phyloP scores from a whole-genome alignment of 805 yeast genomes.

The Barnettozyma sp. region DNA sequence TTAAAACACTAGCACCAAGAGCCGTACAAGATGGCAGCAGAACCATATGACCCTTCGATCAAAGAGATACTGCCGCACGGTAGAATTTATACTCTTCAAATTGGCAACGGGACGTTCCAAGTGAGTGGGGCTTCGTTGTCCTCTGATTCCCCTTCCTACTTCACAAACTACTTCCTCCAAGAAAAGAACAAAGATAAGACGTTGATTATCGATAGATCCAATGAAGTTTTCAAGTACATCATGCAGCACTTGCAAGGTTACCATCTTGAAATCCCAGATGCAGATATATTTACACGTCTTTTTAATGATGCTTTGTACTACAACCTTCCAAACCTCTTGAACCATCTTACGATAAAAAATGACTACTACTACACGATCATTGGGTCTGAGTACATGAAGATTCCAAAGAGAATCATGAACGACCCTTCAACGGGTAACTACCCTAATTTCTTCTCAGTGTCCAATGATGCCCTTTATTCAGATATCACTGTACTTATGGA shows the following conservation, averaged over 20 bases:
- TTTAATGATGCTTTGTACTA: constrained; percentile 70
- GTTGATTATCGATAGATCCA: constrained; percentile 68
- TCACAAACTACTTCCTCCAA: constrained; percentile 58
- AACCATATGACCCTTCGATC: constrained; percentile 33
- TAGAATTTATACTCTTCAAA: constrained; percentile 59
- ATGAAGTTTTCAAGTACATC: constrained; percentile 59
- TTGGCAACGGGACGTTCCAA: constrained; percentile 57
- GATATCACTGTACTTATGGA: constrained; percentile 40
- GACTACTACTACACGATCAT: constrained; percentile 48
- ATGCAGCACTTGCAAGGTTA: constrained; percentile 79
- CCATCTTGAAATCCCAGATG: constrained; percentile 51
- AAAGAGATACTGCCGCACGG: constrained; percentile 59
- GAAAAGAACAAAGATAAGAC: constrained; percentile 32
- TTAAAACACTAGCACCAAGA: not conserved
- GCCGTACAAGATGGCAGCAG: not conserved
- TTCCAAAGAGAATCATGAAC: constrained; percentile 48
- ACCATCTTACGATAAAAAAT: constrained; percentile 37
- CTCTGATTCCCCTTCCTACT: constrained; percentile 84
- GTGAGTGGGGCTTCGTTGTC: constrained; percentile 79
- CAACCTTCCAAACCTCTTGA: constrained; percentile 50
- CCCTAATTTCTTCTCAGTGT: constrained; percentile 71
- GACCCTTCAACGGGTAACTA: constrained; percentile 49
- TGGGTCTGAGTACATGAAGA: constrained; percentile 53
- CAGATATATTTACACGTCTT: constrained; percentile 52
- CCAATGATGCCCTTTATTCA: constrained; percentile 44